These are phyloP conservation scores for Aureobasidium sp. DNA, from an alignment of 2,329 filamentous ascomycete species.

Conservation along the genomic window DNA sequence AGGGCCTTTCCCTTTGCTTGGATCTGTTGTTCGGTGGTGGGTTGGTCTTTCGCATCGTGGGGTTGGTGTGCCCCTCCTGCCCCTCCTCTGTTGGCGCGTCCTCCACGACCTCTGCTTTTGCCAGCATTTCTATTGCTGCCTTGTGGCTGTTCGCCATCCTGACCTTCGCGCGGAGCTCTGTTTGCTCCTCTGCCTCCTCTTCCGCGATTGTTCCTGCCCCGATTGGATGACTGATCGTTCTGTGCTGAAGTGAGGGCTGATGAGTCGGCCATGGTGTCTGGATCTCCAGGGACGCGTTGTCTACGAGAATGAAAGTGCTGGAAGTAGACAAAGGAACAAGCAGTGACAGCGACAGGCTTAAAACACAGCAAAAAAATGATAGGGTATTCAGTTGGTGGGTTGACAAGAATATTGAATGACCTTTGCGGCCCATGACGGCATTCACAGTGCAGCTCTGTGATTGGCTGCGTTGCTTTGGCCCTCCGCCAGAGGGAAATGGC, in stretches of 20 bases:
- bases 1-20: constrained; percentile 9
- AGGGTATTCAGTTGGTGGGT: neutral
- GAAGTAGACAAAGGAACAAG: neutral
- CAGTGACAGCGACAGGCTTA: neutral
- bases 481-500: neutral
- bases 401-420: neutral
- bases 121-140: constrained; percentile 25
- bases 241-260: constrained; percentile 7
- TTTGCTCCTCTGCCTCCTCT: constrained; percentile 31
- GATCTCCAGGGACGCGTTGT: neutral
- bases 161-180: constrained; percentile 23
- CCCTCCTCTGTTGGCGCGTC: constrained; percentile 32
- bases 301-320: neutral
- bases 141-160: constrained; percentile 25
- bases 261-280: constrained; percentile 14
- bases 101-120: constrained; percentile 23
- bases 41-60: constrained; percentile 18
- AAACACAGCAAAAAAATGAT: neutral
- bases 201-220: constrained; percentile 28
- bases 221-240: constrained; percentile 6
- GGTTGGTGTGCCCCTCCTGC: constrained; percentile 25
- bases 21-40: constrained; percentile 20
- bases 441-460: neutral
- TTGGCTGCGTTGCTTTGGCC: neutral
- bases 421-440: constrained; percentile 2